These are phyloP conservation scores for Suhomyces bokatorum DNA, from an alignment of 1,139 yeast genomes.

Conservation along the genomic window DNA sequence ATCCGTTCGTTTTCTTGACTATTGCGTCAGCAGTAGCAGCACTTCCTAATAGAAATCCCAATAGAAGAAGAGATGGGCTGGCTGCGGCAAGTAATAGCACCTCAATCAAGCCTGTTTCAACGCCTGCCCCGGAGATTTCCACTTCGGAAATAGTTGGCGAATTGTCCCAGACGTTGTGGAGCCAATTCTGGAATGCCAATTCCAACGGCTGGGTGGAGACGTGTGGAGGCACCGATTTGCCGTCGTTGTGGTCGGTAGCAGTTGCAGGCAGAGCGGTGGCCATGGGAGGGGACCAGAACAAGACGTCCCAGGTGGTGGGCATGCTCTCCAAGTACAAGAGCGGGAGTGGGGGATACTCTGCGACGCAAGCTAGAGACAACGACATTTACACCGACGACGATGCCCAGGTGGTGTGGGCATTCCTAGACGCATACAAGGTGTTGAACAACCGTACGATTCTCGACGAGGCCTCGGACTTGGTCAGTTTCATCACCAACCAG, in stretches of 20 bases:
- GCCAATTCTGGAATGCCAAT: conserved; percentile 11
- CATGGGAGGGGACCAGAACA: conserved; percentile 4
- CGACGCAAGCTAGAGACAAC: conserved; percentile 29
- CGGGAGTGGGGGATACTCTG: conserved; percentile 30
- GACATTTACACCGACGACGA: conserved; percentile 40
- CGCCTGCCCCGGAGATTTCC: conserved; percentile 17
- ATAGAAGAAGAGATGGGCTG: neutral
- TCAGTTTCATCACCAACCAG: conserved; percentile 21
- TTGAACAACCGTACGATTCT: conserved; percentile 19
- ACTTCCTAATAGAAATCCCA: conserved; percentile 3
- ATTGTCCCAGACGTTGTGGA: conserved; percentile 9
- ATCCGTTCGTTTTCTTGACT: neutral
- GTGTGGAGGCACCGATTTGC: conserved; percentile 6
- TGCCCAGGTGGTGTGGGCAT: conserved; percentile 38
- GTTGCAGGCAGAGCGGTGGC: conserved; percentile 16
- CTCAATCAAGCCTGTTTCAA: conserved; percentile 19
- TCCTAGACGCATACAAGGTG: conserved; percentile 24
- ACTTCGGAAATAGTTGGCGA: conserved; percentile 6
- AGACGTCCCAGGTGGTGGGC: conserved; percentile 5
- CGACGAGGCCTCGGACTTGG: conserved; percentile 19
- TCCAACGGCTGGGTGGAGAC: conserved; percentile 8
- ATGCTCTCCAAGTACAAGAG: conserved; percentile 14
- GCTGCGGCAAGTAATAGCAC: conserved; percentile 14
- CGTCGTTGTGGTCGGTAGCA: conserved; percentile 16
- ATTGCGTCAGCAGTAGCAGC: conserved; percentile 3